Evolutionary conservation across 176 grass and related monocot genomes (phyloP), one percentile per base, ranked within the genome.

Genomic region (Oryza officinalis): DNA sequence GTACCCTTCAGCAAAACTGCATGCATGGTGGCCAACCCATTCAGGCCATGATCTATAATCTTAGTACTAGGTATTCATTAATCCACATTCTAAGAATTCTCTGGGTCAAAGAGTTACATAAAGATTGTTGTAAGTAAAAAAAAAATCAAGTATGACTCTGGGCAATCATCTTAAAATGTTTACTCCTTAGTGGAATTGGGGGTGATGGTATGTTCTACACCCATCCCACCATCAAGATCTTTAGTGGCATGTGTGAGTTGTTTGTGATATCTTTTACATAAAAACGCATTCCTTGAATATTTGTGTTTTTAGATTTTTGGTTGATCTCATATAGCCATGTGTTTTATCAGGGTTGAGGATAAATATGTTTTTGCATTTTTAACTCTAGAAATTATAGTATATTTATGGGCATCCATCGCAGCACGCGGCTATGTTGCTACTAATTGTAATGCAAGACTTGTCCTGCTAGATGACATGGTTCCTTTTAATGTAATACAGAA

Each of bases 381-480:
- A 47, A 47, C 45, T 47, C 45, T 47, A 47, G 45, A 15, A 15
- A 47, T 47, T 47, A 47, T 5, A 15, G 13, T 4, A 15, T 47
- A 47, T 47, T 47, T 46, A 4, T 14, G 44, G 44, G 45, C 13
- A 47, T 47, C 45, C 50, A 2, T 18, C 17, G 4, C 18, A 18
- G 17, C 50, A 54, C 50, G 1, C 1, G 50, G 50, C 18, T 15
- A 20, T 54, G 50, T 20, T 54, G 50, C 50, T 54, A 54, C 50
- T 61, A 76, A 60, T 22, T 81, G 27, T 22, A 69, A 76, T 63
- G 74, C 57, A 88, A 17, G 64, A 37, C 2, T 17, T 41, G 11
- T 63, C 65, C 67, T 83, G 49, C 61, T 47, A 71, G 41, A 88
- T 23, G n/a, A n/a, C n/a, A n/a, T 67, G 61, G 71, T 79, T 60